Evolutionary conservation across 768 basidiomycete genomes (phyloP), one percentile per base, ranked within the genome.

Genomic region (Arthromyces matolae): DNA sequence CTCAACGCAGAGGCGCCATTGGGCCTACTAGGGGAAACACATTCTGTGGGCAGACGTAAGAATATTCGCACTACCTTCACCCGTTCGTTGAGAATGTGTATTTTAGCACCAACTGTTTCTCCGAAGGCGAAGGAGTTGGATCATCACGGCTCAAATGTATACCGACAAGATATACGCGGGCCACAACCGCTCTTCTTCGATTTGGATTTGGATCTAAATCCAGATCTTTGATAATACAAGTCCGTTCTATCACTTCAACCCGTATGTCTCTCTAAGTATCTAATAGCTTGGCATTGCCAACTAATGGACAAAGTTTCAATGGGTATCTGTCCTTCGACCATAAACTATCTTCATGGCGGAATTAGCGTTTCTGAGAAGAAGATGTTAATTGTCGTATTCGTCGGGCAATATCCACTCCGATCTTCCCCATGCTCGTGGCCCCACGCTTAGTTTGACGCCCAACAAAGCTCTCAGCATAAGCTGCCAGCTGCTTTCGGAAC

Each of bases 191-290:
- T 78, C 50, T 71, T 83, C 57, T 87, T 89, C 64, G 88, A 89
- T 60, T 70, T 92, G 45, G 90, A 91, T 64, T 68, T 92, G 51
- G 90, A 92, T 62, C 73, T 92, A 47, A 92, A 92, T 59, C 89
- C 89, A 1, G 89, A 92, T 65, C 60, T 91, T 47, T 88, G 48
- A 55, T 35, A 7, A 12, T 22, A 16, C 6, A 32, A n/a, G n/a
- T n/a, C n/a, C n/a, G 5, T 24, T 19, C n/a, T 8, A 40, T 9
- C 25, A 27, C 18, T 12, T n/a, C n/a, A n/a, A 18, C 8, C 40
- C 24, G 20, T 25, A n/a, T 13, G 10, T 34, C 28, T 13, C 10
- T 18, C 32, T 13, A 9, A 35, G n/a, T n/a, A n/a, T n/a, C n/a
- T n/a, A n/a, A n/a, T n/a, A n/a, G n/a, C n/a, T n/a, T n/a, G n/a